Evolutionary conservation across 1,284 basidiomycete species (phyloP).

Genomic region (Marasmius oreades): DNA sequence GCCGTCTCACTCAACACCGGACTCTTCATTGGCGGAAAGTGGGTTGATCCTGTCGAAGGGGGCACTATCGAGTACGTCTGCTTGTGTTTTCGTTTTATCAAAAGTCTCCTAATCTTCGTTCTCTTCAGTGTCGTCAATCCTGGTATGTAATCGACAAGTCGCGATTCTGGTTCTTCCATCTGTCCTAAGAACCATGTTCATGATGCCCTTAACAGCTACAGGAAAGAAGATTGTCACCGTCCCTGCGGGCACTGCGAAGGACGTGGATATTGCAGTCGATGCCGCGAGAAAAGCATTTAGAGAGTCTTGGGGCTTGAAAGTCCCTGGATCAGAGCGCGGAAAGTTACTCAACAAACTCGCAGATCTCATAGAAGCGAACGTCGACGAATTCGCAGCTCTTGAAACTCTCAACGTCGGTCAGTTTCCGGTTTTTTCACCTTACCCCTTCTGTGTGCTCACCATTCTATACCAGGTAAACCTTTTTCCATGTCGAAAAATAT

Average conservation of each 20-base stretch:
- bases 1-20: not conserved
- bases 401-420: constrained; percentile 29
- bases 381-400: too few relatives aligned
- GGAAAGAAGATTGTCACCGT: constrained; percentile 1
- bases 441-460: not conserved
- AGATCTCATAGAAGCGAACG: constrained; percentile 62
- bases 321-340: constrained; percentile 54
- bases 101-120: not conserved
- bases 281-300: constrained; percentile 45
- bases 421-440: too few relatives aligned
- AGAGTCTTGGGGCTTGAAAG: constrained; percentile 55
- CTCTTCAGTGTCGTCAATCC: not conserved
- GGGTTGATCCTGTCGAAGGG: not conserved
- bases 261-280: constrained; percentile 4
- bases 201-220: not conserved
- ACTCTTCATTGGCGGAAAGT: not conserved
- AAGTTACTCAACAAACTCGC: constrained; percentile 58
- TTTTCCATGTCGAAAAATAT: not conserved
- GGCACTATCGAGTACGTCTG: not conserved
- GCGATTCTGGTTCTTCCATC: not conserved
- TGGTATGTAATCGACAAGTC: not conserved
- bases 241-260: not conserved
- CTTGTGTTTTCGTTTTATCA: not conserved
- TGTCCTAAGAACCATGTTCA: too few relatives aligned
- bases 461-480: not conserved